A percentile compares a stretch with the other conserved stretches of the same genome.
Evolutionary conservation across 2,329 filamentous ascomycete species (phyloP).

Genomic region (Apiospora malaysiana): DNA sequence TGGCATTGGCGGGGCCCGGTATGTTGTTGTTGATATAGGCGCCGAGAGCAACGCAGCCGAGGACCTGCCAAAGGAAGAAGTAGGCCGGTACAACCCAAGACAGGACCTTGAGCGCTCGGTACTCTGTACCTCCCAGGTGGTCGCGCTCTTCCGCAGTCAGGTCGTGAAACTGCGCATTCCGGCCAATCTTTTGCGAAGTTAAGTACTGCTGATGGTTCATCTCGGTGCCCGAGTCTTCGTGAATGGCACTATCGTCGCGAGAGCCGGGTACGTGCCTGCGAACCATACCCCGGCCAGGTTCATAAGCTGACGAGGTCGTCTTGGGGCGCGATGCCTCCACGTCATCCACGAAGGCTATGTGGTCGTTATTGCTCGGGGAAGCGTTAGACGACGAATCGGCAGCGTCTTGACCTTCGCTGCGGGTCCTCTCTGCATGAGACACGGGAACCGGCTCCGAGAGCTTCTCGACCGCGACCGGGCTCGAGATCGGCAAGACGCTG

Average conservation of each 20-base stretch:
- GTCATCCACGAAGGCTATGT: conserved; percentile 23
- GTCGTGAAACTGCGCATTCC: conserved; percentile 56
- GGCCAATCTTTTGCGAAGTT: conserved; percentile 38
- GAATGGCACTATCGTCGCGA: neutral
- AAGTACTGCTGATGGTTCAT: conserved; percentile 23
- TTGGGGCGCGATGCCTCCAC: neutral
- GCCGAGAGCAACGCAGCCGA: conserved; percentile 62
- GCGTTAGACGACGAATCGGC: neutral
- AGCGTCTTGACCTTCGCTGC: neutral
- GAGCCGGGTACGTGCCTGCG: conserved; percentile 13
- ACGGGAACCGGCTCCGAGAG: conserved; percentile 15
- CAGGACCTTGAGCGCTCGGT: conserved; percentile 55
- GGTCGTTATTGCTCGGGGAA: neutral
- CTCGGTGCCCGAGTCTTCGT: neutral
- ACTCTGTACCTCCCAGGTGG: conserved; percentile 58
- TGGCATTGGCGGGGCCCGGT: conserved; percentile 46
- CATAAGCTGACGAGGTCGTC: conserved; percentile 9
- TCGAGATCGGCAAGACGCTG: conserved; percentile 22
- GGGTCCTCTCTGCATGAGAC: neutral
- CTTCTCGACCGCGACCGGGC: conserved; percentile 22
- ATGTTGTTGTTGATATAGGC: conserved; percentile 52
- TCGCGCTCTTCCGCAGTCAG: conserved; percentile 54
- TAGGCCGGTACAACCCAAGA: conserved; percentile 56
- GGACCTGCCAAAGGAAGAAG: conserved; percentile 61
- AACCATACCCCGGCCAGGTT: neutral